Evolutionary conservation across 2,329 filamentous ascomycete species (phyloP), one percentile per base, ranked within the genome.

Genomic region (Cladophialophora carrionii): DNA sequence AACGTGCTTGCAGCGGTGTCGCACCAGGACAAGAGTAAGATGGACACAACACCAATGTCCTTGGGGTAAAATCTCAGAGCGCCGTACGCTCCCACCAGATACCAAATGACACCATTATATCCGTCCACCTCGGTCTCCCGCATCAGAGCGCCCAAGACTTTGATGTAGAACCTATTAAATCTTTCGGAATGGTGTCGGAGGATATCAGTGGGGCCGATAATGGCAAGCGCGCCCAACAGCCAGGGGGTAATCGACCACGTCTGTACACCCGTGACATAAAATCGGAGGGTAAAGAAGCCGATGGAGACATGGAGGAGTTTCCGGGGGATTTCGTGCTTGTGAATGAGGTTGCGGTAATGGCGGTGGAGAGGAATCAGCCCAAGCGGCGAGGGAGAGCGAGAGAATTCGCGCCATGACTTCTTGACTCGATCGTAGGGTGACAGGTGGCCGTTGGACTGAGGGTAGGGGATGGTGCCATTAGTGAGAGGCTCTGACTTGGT

Each of bases 41-140:
- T 90, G 67, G 90, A 88, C 82, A 98, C 89, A 56, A 96, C 89
- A 7, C 89, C 92, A 26, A 99, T 85, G 73, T 99, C 95, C 80
- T 98, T 99, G 69, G 93, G 92, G 76, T 96, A 92, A 76, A 91
- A 92, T 71, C 87, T 87, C 70, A 98, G 85, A 17, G 94, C 92
- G 34, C 88, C 84, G 87, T 92, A 97, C 31, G 92, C 89, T 63
- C 95, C 95, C 7, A 97, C 85, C 9, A 99, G 86, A 78, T 98
- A 99, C 82, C 91, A 97, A 71, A 99, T 96, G 71, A 98, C 94
- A 59, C 95, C 95, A 76, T 99, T 99, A 84, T 92, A 99, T 58
- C 92, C 91, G 55, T 88, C 84, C 71, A 94, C 96, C 79, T 99
- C 95, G 70, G 90, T 95, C 81, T 99, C 95, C 61, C 95, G 90